Evolutionary conservation across 805 yeast genomes (phyloP).

Genomic region (Candida insectorum): DNA sequence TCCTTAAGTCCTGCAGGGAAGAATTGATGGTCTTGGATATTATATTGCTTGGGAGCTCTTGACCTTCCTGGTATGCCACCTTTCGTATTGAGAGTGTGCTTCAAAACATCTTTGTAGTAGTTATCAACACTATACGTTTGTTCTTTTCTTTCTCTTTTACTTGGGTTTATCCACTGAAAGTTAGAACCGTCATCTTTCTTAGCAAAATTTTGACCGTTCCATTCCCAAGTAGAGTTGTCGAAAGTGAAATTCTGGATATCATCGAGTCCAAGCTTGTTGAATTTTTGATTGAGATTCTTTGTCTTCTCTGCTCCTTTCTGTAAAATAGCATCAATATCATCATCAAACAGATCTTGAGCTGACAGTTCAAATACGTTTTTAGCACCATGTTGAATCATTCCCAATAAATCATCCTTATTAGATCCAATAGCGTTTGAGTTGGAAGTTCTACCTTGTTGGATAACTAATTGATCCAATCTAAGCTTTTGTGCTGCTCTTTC

Average conservation of each 20-base stretch:
- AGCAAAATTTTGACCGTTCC: conserved; percentile 91
- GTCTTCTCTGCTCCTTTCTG: conserved; percentile 82
- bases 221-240: conserved; percentile 87
- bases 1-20: conserved; percentile 53
- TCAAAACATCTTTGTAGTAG: conserved; percentile 68
- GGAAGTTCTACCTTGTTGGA: conserved; percentile 78
- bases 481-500: conserved; percentile 95
- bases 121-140: conserved; percentile 76
- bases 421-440: conserved; percentile 49
- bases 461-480: conserved; percentile 88
- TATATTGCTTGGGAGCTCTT: conserved; percentile 61
- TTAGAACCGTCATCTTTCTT: conserved; percentile 43
- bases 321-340: conserved; percentile 82
- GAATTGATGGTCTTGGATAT: conserved; percentile 73
- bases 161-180: conserved; percentile 68
- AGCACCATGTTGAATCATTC: conserved; percentile 98
- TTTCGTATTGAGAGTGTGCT: conserved; percentile 21
- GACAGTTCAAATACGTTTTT: conserved; percentile 77
- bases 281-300: conserved; percentile 71
- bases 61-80: conserved; percentile 23
- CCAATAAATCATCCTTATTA: conserved; percentile 78
- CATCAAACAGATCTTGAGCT: conserved; percentile 36
- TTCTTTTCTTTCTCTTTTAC: conserved; percentile 73
- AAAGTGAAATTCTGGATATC: conserved; percentile 90
- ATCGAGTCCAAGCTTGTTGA: conserved; percentile 82